Base-by-base conservation (phyloP, 2,329 filamentous ascomycete species). In the Grosmannia huntii region DNA sequence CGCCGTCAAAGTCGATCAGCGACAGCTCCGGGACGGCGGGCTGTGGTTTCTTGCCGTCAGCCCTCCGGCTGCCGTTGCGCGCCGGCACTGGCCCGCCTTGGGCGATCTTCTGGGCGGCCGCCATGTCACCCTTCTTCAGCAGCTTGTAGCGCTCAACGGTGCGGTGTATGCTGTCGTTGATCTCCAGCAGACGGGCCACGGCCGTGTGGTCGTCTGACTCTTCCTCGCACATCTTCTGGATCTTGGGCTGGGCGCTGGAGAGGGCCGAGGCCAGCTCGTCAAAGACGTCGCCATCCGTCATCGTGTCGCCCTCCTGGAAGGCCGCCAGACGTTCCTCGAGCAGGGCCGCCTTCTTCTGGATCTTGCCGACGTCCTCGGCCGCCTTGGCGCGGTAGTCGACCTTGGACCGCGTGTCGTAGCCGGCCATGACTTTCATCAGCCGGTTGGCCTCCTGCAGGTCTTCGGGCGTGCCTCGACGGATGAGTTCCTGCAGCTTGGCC, bases 221-320 rank as follows among this genome's bases (percentile, higher is more conserved):
- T 71, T 99, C 94, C 71, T 97, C 92, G 68, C 92, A 97, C 92
- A 99, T 99, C 74, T 90, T 96, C 70, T 97, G 92, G 63, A 99
- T 97, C 75, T 99, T 99, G 10, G 94, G 94, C 67, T 99, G 94
- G 2, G 94, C 94, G 68, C 87, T 96, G 70, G 90, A 89, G 52
- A 99, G 78, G 11, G 94, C 85, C 63, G 87, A 86, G 5, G 91
- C 91, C 57, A 99, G 80, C 76, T 99, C 94, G 76, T 91, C 81
- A 64, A 83, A 86, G 23, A 86, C 83, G 61, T 86, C 83, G 14
- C 82, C 81, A 21, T 85, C 82, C 23, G 72, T 69, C 73, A 97
- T 87, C 59, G 80, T 82, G 66, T 96, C 92, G 50, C 91, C 92
- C 0, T 85, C 81, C 67, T 86, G 82, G 71, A 95, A 90, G 28